phyloP scores from a whole-genome alignment of 345 rosid genomes.

The Crucihimalaya himalaica region DNA sequence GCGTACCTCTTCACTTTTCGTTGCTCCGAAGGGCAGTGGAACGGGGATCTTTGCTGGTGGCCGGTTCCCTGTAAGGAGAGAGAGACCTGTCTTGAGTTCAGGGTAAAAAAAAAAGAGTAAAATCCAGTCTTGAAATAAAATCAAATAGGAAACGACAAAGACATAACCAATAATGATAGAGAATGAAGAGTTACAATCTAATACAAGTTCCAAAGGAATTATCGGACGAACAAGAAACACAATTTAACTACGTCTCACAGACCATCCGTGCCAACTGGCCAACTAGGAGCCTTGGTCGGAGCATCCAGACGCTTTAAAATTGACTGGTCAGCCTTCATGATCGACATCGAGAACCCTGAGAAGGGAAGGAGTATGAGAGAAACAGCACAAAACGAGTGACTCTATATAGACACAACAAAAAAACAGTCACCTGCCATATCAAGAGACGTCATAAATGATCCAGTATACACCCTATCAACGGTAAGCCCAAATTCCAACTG shows the following conservation, averaged over 20 bases:
- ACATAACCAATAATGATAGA: slow-evolving; percentile 17
- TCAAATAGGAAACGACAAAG: not conserved
- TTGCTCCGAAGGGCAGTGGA: slow-evolving; percentile 48
- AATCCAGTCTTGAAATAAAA: not conserved
- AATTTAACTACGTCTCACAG: slow-evolving; percentile 36
- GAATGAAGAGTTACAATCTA: not conserved
- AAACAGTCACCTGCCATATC: slow-evolving; percentile 86
- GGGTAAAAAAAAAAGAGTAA: not conserved
- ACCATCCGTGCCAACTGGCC: slow-evolving; percentile 95
- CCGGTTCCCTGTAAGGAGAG: slow-evolving; percentile 55
- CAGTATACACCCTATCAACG: slow-evolving; percentile 97
- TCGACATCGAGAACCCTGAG: slow-evolving; percentile 86
- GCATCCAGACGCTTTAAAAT: slow-evolving; percentile 79
- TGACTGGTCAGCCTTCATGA: slow-evolving; percentile 83
- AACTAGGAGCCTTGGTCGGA: slow-evolving; percentile 86
- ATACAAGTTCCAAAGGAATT: not conserved
- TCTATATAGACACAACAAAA: slow-evolving; percentile 37
- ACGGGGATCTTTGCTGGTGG: slow-evolving; percentile 93
- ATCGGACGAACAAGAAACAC: slow-evolving; percentile 1
- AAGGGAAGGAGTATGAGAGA: slow-evolving; percentile 16
- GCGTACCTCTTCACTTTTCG: slow-evolving; percentile 65
- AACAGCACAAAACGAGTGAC: not conserved
- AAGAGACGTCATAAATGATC: slow-evolving; percentile 95
- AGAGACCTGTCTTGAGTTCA: not conserved
- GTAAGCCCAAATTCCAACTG: slow-evolving; percentile 94